phyloP scores from a whole-genome alignment of 495 filamentous ascomycete genomes.

The Annulohypoxylon bovei region DNA sequence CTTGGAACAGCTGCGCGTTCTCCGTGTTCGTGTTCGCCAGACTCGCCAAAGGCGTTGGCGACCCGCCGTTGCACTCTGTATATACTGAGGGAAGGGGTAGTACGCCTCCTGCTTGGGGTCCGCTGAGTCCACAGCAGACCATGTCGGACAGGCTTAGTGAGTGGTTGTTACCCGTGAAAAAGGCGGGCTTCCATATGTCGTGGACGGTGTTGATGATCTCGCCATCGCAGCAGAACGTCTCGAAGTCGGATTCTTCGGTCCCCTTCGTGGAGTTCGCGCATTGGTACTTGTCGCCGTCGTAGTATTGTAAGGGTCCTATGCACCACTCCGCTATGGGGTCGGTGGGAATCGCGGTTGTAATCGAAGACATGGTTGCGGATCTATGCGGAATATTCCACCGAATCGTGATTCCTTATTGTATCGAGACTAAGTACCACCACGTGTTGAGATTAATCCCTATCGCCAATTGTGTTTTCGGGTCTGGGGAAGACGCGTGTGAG shows the following conservation, averaged over 20 bases:
- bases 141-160: constrained; percentile 24
- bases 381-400: not conserved
- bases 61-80: constrained; percentile 11
- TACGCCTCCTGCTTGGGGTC: constrained; percentile 11
- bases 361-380: constrained; percentile 18
- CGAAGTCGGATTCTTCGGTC: constrained; percentile 16
- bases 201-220: constrained; percentile 22
- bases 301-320: not conserved
- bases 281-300: constrained; percentile 8
- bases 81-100: not conserved
- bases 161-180: constrained; percentile 1
- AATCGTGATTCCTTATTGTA: not conserved
- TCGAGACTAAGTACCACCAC: not conserved
- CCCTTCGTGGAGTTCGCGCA: constrained; percentile 22
- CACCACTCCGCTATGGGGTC: constrained; percentile 25
- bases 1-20: constrained; percentile 19
- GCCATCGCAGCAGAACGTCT: constrained; percentile 41
- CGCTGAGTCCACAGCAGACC: constrained; percentile 29
- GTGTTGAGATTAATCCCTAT: not conserved
- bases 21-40: constrained; percentile 31
- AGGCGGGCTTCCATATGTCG: constrained; percentile 18
- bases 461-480: not conserved
- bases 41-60: constrained; percentile 29
- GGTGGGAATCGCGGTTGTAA: constrained; percentile 30
- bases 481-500: not conserved